Percentiles rank a stretch among this genome's conserved stretches.
phyloP scores from a whole-genome alignment of 2,329 filamentous ascomycete genomes.

The Conoideocrella luteorostrata region DNA sequence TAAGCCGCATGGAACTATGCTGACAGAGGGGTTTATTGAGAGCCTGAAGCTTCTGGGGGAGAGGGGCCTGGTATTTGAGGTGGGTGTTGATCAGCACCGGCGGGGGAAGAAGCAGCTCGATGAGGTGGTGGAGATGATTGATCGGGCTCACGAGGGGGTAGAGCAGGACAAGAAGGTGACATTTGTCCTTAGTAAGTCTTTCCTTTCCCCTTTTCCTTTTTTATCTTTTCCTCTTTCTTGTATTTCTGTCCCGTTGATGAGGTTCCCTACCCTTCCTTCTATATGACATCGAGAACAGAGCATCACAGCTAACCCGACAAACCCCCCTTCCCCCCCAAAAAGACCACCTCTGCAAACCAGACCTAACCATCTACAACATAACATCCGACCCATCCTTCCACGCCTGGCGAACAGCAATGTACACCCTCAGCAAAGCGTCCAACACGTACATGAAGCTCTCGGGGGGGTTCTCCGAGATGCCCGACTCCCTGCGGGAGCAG shows the following conservation, averaged over 20 bases:
- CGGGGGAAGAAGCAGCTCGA: constrained; percentile 68
- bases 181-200: constrained; percentile 63
- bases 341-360: constrained; percentile 90
- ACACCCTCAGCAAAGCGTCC: constrained; percentile 56
- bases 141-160: constrained; percentile 56
- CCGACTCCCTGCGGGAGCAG: constrained; percentile 42
- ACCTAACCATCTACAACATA: constrained; percentile 57
- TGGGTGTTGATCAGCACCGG: constrained; percentile 76
- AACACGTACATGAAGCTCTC: constrained; percentile 88
- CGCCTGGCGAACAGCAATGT: constrained; percentile 64
- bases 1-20: constrained; percentile 59
- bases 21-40: constrained; percentile 58
- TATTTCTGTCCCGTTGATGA: no score
- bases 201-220: no score
- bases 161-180: constrained; percentile 52
- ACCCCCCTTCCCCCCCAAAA: neutral
- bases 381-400: constrained; percentile 52
- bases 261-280: no score
- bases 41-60: constrained; percentile 58
- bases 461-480: constrained; percentile 76
- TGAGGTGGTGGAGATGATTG: constrained; percentile 65
- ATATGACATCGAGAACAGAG: no score
- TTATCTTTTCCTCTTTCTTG: no score
- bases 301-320: neutral
- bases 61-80: constrained; percentile 66